A percentile compares a stretch with the other conserved stretches of the same genome.
phyloP scores from a whole-genome alignment of 2,329 filamentous ascomycete species.

The Aspergillus pseudotamarii region DNA sequence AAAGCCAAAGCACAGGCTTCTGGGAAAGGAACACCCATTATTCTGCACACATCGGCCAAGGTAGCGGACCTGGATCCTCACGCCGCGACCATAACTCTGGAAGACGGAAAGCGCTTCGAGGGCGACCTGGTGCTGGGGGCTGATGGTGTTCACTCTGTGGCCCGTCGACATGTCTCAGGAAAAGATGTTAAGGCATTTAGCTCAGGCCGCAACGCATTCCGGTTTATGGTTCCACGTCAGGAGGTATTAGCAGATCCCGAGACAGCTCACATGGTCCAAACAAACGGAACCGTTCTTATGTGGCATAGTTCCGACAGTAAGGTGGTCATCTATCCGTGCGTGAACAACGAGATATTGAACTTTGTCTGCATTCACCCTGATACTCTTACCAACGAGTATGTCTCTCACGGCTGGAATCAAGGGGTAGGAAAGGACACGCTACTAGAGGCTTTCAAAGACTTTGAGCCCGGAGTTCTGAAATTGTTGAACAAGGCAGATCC shows the following conservation, averaged over 20 bases:
- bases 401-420: slow-evolving; percentile 39
- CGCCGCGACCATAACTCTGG: slow-evolving; percentile 48
- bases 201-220: slow-evolving; percentile 60
- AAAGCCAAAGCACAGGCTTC: slow-evolving; percentile 50
- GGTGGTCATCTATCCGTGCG: slow-evolving; percentile 53
- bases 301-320: slow-evolving; percentile 47
- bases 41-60: slow-evolving; percentile 48
- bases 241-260: slow-evolving; percentile 44
- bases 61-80: slow-evolving; percentile 49
- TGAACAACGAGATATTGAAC: slow-evolving; percentile 51
- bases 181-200: slow-evolving; percentile 42
- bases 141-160: slow-evolving; percentile 53
- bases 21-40: slow-evolving; percentile 41
- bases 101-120: slow-evolving; percentile 46
- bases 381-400: slow-evolving; percentile 38
- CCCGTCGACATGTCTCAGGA: slow-evolving; percentile 31
- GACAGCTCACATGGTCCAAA: slow-evolving; percentile 41
- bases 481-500: slow-evolving; percentile 46
- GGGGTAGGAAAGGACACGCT: slow-evolving; percentile 28
- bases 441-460: slow-evolving; percentile 39
- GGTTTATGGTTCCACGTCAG: slow-evolving; percentile 57
- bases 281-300: slow-evolving; percentile 47
- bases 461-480: slow-evolving; percentile 44
- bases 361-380: slow-evolving; percentile 58
- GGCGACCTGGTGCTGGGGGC: slow-evolving; percentile 59